phyloP scores from a whole-genome alignment of 2,329 filamentous ascomycete species.

The Macrophomina phaseolina region DNA sequence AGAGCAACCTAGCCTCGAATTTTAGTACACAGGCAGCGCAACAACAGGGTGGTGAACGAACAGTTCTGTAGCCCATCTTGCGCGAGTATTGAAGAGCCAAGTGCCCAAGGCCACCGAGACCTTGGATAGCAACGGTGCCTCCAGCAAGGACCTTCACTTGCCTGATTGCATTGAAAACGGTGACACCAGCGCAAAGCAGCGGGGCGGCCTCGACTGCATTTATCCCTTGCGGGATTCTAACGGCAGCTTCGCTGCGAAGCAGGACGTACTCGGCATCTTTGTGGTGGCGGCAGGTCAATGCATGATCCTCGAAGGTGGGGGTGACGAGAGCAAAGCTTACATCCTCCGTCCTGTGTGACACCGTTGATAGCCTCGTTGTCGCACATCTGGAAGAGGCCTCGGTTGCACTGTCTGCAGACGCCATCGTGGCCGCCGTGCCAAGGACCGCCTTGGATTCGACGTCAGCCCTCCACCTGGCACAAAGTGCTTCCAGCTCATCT shows the following conservation, averaged over 20 bases:
- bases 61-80: constrained; percentile 59
- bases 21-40: too few species aligned
- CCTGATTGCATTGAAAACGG: constrained; percentile 59
- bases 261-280: constrained; percentile 65
- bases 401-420: constrained; percentile 67
- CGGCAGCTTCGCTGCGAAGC: constrained; percentile 65
- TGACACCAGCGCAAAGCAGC: constrained; percentile 56
- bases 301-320: neutral
- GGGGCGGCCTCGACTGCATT: constrained; percentile 54
- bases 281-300: constrained; percentile 7
- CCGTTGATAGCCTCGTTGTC: constrained; percentile 68
- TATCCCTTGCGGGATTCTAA: constrained; percentile 55
- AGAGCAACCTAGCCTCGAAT: constrained; percentile 47
- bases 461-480: constrained; percentile 37
- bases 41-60: neutral
- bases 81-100: constrained; percentile 59
- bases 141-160: constrained; percentile 54
- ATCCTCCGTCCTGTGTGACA: constrained; percentile 70
- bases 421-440: constrained; percentile 74
- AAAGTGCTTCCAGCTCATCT: constrained; percentile 33
- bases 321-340: constrained; percentile 38
- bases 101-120: constrained; percentile 60
- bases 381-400: constrained; percentile 72
- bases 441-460: neutral
- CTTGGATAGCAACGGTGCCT: constrained; percentile 57